Evolutionary conservation across 768 basidiomycete genomes (phyloP).

Genomic region (Pleurotus tuber-regium): DNA sequence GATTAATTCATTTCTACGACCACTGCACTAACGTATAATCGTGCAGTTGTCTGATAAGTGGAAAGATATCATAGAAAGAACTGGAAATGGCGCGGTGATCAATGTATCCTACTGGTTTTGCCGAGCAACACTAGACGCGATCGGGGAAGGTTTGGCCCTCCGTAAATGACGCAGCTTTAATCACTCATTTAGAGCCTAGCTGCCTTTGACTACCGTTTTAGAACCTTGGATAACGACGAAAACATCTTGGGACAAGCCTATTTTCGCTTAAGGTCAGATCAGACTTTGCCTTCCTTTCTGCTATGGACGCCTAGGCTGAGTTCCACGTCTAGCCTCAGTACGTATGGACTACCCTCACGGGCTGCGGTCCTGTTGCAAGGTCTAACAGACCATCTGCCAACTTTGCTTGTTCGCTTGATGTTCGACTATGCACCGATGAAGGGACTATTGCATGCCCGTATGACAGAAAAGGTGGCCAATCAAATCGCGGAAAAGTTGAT

Average conservation of each 20-base stretch:
- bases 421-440: conserved; percentile 40
- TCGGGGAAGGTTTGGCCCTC: conserved; percentile 40
- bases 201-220: conserved; percentile 56
- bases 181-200: conserved; percentile 24
- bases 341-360: conserved; percentile 42
- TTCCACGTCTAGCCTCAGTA: not conserved
- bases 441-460: conserved; percentile 39
- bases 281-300: conserved; percentile 32
- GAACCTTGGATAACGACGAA: conserved; percentile 42
- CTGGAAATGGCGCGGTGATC: conserved; percentile 37
- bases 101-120: conserved; percentile 52
- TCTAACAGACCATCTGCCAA: conserved; percentile 31
- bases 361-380: conserved; percentile 48
- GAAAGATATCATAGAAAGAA: conserved; percentile 47
- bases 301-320: conserved; percentile 19
- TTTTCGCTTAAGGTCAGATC: too few species aligned
- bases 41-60: conserved; percentile 49
- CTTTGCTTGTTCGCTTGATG: conserved; percentile 43
- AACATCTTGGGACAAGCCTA: conserved; percentile 56
- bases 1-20: conserved; percentile 14
- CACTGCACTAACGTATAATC: conserved; percentile 13
- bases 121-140: conserved; percentile 49
- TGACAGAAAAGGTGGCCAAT: conserved; percentile 41
- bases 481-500: conserved; percentile 46
- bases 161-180: not conserved